Evolutionary conservation across 1,284 basidiomycete species (phyloP), one percentile per base, ranked within the genome.

Genomic region (Sporisorium graminicola): DNA sequence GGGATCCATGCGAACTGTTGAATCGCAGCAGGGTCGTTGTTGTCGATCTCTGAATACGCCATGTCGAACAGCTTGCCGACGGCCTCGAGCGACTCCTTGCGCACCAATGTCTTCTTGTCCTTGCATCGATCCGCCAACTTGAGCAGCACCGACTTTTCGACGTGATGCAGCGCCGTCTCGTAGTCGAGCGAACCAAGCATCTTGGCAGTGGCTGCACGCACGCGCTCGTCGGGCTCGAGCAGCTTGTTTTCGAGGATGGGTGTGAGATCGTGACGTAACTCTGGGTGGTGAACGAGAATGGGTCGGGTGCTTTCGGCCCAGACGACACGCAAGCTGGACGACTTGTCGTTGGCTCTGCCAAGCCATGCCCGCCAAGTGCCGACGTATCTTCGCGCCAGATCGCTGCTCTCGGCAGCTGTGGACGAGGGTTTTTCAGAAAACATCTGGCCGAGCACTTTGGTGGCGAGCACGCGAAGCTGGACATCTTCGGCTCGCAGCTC

Each of bases 1-100:
- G 97, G 95, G 69, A 99, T 98, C 97, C 97, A 99, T 0, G 90
- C 90, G 82, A 99, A 98, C 59, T 96, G 93, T 22, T 88, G 85
- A 20, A 91, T 88, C 0, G 94, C 93, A 0, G 89, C 88, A 0
- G 89, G 86, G 67, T 94, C 93, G 61, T 91, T 91, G 68, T 90
- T 91, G 84, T 96, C 94, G 94, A 98, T 95, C 85, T 97, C 94
- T 0, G 92, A 89, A 85, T 91, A 95, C 0, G 95, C 95, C 29
- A 93, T 87, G 69, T 89, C 90, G 86, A 93, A 99, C 1, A 98
- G 86, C 76, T 90, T 92, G 3, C 92, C 94, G 0, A 97, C 86
- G 10, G 91, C 90, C 43, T 89, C 90, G 69, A 94, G 88, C 0
- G 96, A 93, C 85, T 95, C 93, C 0, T 87, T 82, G n/a, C 94